Percentiles rank a stretch among this genome's conserved stretches.
phyloP scores from a whole-genome alignment of 2,329 filamentous ascomycete species.

The Trematosphaeria pertusa region DNA sequence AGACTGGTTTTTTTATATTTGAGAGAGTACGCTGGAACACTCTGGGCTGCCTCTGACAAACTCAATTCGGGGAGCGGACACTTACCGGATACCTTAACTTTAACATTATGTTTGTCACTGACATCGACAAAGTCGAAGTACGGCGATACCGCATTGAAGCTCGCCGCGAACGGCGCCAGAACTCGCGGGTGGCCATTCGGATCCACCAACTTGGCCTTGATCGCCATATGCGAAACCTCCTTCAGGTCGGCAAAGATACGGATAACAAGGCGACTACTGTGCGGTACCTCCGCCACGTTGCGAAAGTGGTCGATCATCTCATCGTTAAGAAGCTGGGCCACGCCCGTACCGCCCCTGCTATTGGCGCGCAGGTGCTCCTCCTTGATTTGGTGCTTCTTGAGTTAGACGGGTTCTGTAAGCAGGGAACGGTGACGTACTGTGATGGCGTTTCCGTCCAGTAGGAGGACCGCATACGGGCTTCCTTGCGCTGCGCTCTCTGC shows the following conservation, averaged over 20 bases:
- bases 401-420: no score
- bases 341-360: background rate
- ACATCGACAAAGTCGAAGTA: background rate
- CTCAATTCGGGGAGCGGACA: background rate
- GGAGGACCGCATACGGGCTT: background rate
- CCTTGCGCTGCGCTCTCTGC: background rate
- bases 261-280: background rate
- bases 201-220: background rate
- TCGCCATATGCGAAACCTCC: background rate
- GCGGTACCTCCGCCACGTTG: background rate
- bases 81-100: background rate
- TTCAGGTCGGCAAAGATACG: background rate
- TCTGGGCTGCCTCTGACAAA: no score
- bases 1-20: background rate
- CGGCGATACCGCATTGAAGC: background rate
- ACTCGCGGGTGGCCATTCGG: background rate
- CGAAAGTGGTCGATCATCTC: background rate
- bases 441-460: background rate
- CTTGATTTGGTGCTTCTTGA: no score
- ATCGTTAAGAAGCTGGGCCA: background rate
- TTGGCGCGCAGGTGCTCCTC: background rate
- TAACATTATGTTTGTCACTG: background rate
- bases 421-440: no score
- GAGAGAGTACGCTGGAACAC: no score
- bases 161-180: background rate